phyloP scores from a whole-genome alignment of 192 early-diverging fungal genomes.

The Cetraspora pellucida region DNA sequence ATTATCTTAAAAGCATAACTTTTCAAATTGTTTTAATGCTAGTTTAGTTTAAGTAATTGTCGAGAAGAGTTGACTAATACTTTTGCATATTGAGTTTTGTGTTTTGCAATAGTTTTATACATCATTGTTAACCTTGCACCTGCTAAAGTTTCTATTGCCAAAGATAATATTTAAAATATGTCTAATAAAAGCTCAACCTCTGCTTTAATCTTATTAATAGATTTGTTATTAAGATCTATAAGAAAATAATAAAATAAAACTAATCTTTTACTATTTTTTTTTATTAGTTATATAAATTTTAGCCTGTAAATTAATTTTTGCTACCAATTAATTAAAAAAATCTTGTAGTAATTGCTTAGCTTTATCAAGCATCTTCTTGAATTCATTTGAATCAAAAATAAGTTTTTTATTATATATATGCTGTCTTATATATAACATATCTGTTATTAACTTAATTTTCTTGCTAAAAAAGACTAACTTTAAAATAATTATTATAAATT shows the following conservation, averaged over 20 bases:
- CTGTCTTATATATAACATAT: not conserved
- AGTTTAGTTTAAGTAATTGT: too few relatives aligned
- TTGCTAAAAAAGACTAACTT: too few relatives aligned
- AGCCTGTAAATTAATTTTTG: not conserved
- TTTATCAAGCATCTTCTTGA: not conserved
- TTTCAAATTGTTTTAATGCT: too few relatives aligned
- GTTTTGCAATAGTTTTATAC: conserved; percentile 8
- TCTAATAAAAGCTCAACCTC: not conserved
- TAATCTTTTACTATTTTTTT: conserved; percentile 2
- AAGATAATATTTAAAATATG: too few relatives aligned
- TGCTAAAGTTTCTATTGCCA: not conserved
- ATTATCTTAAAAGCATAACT: too few relatives aligned
- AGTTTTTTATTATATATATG: not conserved
- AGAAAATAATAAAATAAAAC: conserved; percentile 28
- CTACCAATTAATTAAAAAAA: conserved; percentile 2
- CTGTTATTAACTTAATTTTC: too few relatives aligned
- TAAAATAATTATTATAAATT: too few relatives aligned
- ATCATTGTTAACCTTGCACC: conserved; percentile 11
- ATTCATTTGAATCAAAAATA: not conserved
- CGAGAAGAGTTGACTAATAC: too few relatives aligned
- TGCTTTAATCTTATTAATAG: conserved; percentile 13
- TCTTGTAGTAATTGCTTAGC: not conserved
- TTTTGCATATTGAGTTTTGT: conserved; percentile 5
- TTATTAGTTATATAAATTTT: conserved; percentile 13
- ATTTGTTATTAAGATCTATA: conserved; percentile 1